These are phyloP conservation scores for Helotiales sp. DNA, from an alignment of 2,329 filamentous ascomycete species.

Conservation along the genomic window DNA sequence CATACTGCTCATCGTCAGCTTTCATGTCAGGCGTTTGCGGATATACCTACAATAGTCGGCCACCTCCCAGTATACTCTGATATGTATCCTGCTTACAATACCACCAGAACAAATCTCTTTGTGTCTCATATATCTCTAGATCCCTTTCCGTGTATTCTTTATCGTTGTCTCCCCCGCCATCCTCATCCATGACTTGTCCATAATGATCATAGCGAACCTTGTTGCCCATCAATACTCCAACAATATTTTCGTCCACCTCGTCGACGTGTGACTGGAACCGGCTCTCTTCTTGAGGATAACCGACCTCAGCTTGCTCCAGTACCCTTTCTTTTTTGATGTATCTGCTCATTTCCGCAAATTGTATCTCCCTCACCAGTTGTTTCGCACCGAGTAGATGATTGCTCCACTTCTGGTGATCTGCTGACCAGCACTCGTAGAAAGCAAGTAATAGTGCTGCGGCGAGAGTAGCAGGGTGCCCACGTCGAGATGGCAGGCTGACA, in stretches of 20 bases:
- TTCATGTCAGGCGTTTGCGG: background rate
- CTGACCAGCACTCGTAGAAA: conserved; percentile 93
- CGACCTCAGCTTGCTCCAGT: conserved; percentile 3
- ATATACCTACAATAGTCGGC: conserved; percentile 75
- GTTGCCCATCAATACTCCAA: conserved; percentile 58
- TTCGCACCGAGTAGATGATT: conserved; percentile 85
- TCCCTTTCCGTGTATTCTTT: conserved; percentile 49
- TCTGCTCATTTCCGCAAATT: conserved; percentile 71
- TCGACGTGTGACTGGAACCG: conserved; percentile 33
- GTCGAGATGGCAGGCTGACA: conserved; percentile 66
- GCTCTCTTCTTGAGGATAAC: conserved; percentile 16
- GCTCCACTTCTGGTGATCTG: conserved; percentile 94
- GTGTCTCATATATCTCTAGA: conserved; percentile 75
- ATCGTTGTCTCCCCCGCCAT: conserved; percentile 7
- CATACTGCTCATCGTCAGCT: conserved; percentile 41
- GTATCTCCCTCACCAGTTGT: conserved; percentile 79
- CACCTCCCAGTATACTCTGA: conserved; percentile 86
- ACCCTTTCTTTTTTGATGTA: conserved; percentile 64
- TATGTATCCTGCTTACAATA: conserved; percentile 93
- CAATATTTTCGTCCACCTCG: conserved; percentile 55
- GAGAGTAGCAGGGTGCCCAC: conserved; percentile 78
- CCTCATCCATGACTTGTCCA: conserved; percentile 44
- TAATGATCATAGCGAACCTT: conserved; percentile 58
- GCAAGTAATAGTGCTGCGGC: conserved; percentile 83
- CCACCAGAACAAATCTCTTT: conserved; percentile 93